Conservation (phyloP, 176 grass and related monocot species). For the Tuctoria greenei region DNA sequence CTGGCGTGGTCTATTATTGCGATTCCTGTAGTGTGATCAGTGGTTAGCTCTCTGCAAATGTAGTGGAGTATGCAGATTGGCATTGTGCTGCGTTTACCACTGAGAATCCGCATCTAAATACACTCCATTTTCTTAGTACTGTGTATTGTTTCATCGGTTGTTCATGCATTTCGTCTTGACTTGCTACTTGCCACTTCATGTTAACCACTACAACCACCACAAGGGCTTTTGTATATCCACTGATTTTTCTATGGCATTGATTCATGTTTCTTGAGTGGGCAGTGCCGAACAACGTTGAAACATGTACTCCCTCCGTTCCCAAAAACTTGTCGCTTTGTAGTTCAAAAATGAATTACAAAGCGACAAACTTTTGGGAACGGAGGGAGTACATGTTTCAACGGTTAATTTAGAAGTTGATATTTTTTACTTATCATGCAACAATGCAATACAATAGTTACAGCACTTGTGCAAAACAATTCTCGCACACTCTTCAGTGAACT, state of each 20-base stretch:
- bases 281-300: not conserved
- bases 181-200: not conserved
- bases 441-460: not conserved
- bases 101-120: not conserved
- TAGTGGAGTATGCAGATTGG: not conserved
- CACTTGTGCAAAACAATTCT: not conserved
- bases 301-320: no score
- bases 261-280: not conserved
- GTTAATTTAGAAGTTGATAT: not conserved
- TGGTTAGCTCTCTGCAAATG: not conserved
- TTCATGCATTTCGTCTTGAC: not conserved
- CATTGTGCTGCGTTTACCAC: not conserved
- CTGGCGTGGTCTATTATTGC: no score
- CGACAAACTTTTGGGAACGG: no score
- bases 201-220: not conserved
- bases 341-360: no score
- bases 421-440: not conserved
- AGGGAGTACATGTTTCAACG: not conserved
- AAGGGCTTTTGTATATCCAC: not conserved
- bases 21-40: no score
- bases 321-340: no score
- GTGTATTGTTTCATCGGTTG: not conserved
- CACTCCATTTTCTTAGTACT: not conserved
- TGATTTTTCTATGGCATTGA: not conserved
- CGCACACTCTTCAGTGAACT: not conserved